Percentiles rank a stretch among this genome's conserved stretches.
These are phyloP conservation scores for Periconia sp. DNA, from an alignment of 2,329 filamentous ascomycete genomes.

Conservation along the genomic window DNA sequence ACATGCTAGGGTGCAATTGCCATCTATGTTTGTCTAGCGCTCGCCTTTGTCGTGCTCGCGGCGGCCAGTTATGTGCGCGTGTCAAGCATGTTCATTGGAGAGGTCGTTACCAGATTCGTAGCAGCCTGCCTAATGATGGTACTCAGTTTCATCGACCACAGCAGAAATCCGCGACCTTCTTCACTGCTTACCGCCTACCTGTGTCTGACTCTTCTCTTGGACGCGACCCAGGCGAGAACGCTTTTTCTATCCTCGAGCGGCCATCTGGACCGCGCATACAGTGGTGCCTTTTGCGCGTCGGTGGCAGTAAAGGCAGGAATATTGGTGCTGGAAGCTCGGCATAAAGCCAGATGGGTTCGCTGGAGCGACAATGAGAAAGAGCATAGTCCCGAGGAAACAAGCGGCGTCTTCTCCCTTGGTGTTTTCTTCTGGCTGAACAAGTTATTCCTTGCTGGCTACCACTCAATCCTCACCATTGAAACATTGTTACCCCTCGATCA, in stretches of 20 bases:
- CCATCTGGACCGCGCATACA: constrained; percentile 6
- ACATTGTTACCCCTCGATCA: constrained; percentile 31
- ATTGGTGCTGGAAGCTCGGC: constrained; percentile 22
- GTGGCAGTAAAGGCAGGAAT: constrained; percentile 19
- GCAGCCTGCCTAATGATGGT: constrained; percentile 18
- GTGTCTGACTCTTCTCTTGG: constrained; percentile 17
- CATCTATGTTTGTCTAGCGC: constrained; percentile 21
- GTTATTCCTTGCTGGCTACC: constrained; percentile 33
- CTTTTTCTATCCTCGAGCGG: constrained; percentile 11
- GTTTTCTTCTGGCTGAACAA: constrained; percentile 42
- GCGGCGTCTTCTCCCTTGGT: constrained; percentile 35
- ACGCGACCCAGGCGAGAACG: constrained; percentile 15
- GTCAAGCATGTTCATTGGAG: constrained; percentile 27
- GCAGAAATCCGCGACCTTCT: constrained; percentile 14
- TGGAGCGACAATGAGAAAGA: constrained; percentile 20
- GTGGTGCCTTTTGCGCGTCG: constrained; percentile 12
- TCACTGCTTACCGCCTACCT: constrained; percentile 14
- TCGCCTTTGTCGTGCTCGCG: constrained; percentile 29
- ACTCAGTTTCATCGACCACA: constrained; percentile 16
- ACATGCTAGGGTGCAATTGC: constrained; percentile 17
- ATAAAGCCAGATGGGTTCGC: constrained; percentile 25
- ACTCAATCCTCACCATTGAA: constrained; percentile 26
- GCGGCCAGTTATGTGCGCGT: constrained; percentile 10
- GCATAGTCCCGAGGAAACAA: constrained; percentile 36
- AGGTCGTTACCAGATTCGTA: constrained; percentile 31